Evolutionary conservation across 139 green algal species (phyloP), one percentile per base, ranked within the genome.

Genomic region (Mesotaenium endlicherianum): DNA sequence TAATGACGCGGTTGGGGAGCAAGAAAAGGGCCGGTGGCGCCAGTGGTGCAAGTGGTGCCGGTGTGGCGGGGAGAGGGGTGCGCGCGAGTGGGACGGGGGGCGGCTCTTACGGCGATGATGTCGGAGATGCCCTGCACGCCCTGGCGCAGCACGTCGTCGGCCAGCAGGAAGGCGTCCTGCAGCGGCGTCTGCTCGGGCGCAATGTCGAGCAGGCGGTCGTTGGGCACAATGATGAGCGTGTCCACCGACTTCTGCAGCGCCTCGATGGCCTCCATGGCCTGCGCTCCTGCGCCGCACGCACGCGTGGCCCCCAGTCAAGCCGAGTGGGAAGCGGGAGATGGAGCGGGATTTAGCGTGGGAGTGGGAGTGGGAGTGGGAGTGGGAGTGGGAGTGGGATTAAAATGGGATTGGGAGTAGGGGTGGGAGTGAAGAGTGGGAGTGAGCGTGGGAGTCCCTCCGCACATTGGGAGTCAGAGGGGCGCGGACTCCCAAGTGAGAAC

Each of bases 141-240:
- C 92, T 98, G 95, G 26, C 95, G 85, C 74, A 99, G 90, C 76
- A 99, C 96, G 82, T 98, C 95, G 81, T 99, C 96, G 1, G 96
- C 96, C 40, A 98, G 87, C 34, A 93, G 86, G 88, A 99, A 99
- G 2, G 96, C 95, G 64, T 98, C 95, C 79, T 97, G 92, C 39
- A 99, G 88, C 8, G 94, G 92, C 0, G 95, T 97, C 81, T 69
- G 81, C 57, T 94, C 90, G 14, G 84, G 86, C 26, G 95, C 94
- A 36, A 97, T 94, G 70, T 97, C 93, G 79, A 99, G 92, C 50
- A 94, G 86, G 59, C 88, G 86, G 91, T 98, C 95, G 82, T 98
- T 98, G 57, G 94, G 94, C 57, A 98, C 96, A 58, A 97, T 91
- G 64, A 97, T 96, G 8, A 97, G 88, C 8, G 93, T 93, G 86